Evolutionary conservation across 2,329 filamentous ascomycete species (phyloP).

Genomic region (Zymoseptoria passerinii): DNA sequence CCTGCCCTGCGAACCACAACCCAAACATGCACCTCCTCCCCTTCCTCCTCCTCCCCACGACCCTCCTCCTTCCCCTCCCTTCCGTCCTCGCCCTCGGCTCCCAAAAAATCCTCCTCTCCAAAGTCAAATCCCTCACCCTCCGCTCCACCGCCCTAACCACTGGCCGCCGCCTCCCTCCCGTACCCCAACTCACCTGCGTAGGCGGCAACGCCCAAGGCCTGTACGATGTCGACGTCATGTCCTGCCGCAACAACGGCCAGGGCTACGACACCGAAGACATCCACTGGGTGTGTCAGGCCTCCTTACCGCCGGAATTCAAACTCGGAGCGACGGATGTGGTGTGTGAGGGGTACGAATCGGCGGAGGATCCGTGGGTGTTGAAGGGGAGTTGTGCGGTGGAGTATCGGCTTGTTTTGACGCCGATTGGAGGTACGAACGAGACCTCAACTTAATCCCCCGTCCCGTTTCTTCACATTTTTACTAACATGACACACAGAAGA

Average conservation of each 20-base stretch:
- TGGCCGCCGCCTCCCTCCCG: conserved; percentile 64
- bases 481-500: not conserved
- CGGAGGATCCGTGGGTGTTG: conserved; percentile 77
- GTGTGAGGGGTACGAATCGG: conserved; percentile 75
- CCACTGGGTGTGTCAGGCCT: conserved; percentile 80
- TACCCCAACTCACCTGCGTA: conserved; percentile 67
- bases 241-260: conserved; percentile 77
- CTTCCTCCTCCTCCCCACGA: conserved; percentile 4
- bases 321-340: conserved; percentile 82
- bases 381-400: conserved; percentile 90
- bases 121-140: conserved; percentile 72
- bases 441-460: too few species aligned
- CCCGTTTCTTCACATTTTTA: too few species aligned
- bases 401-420: conserved; percentile 72
- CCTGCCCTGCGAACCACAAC: not conserved
- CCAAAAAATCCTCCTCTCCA: conserved; percentile 47
- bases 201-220: conserved; percentile 54
- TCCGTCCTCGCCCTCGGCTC: conserved; percentile 5
- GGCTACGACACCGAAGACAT: conserved; percentile 74
- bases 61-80: conserved; percentile 2
- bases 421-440: conserved; percentile 58
- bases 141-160: conserved; percentile 59
- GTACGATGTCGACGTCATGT: conserved; percentile 72
- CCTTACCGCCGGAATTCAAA: conserved; percentile 55
- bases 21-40: conserved; percentile 3